A percentile compares a stretch with the other conserved stretches of the same genome.
Conservation (phyloP, 2,329 filamentous ascomycete genomes). For the Verticillium isaacii region DNA sequence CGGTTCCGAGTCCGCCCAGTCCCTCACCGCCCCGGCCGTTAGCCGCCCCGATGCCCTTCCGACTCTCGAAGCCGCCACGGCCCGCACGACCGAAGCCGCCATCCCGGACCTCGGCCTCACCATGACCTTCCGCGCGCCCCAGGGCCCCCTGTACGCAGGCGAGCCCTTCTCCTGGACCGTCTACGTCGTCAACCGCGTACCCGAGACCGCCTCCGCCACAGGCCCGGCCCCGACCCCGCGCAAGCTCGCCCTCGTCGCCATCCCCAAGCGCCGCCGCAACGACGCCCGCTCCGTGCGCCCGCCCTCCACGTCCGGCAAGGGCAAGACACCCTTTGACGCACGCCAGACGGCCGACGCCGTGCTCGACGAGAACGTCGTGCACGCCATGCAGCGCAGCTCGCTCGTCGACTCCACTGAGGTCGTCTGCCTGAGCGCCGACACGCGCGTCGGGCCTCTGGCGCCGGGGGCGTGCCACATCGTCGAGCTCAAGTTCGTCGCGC, state of each 20-base stretch:
- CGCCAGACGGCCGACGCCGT: constrained; percentile 57
- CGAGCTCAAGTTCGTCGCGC: constrained; percentile 66
- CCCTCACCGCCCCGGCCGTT: constrained; percentile 53
- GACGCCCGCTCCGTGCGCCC: constrained; percentile 49
- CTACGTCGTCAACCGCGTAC: constrained; percentile 69
- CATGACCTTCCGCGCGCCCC: constrained; percentile 66
- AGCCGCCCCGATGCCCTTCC: constrained; percentile 57
- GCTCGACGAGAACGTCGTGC: constrained; percentile 65
- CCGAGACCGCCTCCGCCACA: neutral
- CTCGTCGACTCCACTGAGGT: constrained; percentile 61
- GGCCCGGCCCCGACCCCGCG: constrained; percentile 40
- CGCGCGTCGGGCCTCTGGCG: constrained; percentile 66
- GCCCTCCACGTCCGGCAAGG: constrained; percentile 45
- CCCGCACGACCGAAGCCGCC: constrained; percentile 36
- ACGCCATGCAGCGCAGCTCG: constrained; percentile 65
- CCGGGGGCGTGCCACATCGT: constrained; percentile 70
- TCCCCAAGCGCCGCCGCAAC: constrained; percentile 59
- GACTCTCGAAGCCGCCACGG: constrained; percentile 48
- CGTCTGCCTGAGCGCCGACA: constrained; percentile 71
- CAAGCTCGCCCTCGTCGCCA: constrained; percentile 65
- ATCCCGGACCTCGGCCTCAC: constrained; percentile 65
- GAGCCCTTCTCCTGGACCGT: constrained; percentile 68
- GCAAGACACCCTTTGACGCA: constrained; percentile 12
- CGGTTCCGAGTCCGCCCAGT: constrained; percentile 45
- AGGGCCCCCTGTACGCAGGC: constrained; percentile 51